Evolutionary conservation across 805 yeast genomes (phyloP), one percentile per base, ranked within the genome.

Genomic region (Yarrowia bubula): DNA sequence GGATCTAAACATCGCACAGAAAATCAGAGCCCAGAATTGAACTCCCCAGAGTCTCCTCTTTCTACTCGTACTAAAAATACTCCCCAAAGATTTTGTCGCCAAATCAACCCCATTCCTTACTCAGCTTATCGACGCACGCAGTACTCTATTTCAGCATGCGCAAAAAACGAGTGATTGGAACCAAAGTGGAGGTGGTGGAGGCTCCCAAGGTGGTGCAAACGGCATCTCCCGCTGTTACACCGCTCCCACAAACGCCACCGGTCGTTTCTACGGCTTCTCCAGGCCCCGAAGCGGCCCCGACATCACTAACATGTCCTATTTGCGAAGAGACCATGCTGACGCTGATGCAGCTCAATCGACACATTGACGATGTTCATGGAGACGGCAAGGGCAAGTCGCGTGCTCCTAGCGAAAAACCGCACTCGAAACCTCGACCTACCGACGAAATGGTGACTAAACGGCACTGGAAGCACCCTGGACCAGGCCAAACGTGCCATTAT

Each of bases 331-430:
- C 74, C 1, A 85, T 88, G 86, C 74, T 83, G 7, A 80, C 82
- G 6, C 68, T 75, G 42, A 46, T 66, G 22, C 87, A 83, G 67
- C 76, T 90, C 65, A 89, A 89, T 72, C 78, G 79, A 48, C 97
- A 90, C 74, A 75, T 90, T 32, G 96, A 91, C 72, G 87, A 83
- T 66, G 82, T 75, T 8, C 97, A 90, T 72, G 75, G 78, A 0
- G 75, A 76, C 42, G 75, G 67, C 39, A 74, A 48, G 44, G 68
- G 62, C 41, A 71, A 64, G 32, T 60, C 65, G 17, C 71, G 73
- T 38, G 81, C 78, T 75, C 75, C 66, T 75, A 79, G 17, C 81
- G 85, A 85, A 44, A 60, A 43, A 22, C 38, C 58, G 33, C 65
- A n/a, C 42, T 2, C 60, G 48, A 64, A 50, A 46, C 65, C 22